Percentiles rank a stretch among this genome's conserved stretches.
Conservation (phyloP, 805 yeast genomes). For the Yarrowia sp. region DNA sequence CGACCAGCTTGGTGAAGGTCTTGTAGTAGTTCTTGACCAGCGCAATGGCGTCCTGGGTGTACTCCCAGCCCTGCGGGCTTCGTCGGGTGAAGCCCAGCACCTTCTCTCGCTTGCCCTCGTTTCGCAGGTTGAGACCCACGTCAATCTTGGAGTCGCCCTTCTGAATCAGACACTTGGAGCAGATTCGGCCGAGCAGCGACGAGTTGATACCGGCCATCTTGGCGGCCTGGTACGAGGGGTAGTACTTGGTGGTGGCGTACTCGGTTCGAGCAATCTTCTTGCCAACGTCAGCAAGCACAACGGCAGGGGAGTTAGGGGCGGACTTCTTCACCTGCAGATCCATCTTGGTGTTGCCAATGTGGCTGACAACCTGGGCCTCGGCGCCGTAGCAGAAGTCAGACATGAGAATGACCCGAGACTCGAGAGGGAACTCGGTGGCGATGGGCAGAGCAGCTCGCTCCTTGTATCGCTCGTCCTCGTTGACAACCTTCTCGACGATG, state of each 20-base stretch:
- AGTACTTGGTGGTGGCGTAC: slow-evolving; percentile 53
- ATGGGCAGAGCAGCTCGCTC: slow-evolving; percentile 76
- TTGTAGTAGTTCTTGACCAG: slow-evolving; percentile 59
- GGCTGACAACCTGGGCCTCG: slow-evolving; percentile 50
- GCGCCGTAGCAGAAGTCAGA: slow-evolving; percentile 88
- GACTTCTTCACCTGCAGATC: slow-evolving; percentile 35
- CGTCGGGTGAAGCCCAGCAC: slow-evolving; percentile 84
- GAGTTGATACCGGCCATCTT: slow-evolving; percentile 57
- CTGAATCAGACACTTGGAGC: slow-evolving; percentile 68
- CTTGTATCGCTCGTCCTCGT: slow-evolving; percentile 69
- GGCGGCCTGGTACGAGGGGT: slow-evolving; percentile 63
- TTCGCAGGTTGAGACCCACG: slow-evolving; percentile 81
- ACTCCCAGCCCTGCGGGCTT: slow-evolving; percentile 72
- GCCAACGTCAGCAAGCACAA: slow-evolving; percentile 46
- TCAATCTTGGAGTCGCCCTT: slow-evolving; percentile 54
- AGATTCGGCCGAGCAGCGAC: slow-evolving; percentile 68
- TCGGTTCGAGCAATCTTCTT: slow-evolving; percentile 58
- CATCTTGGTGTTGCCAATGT: slow-evolving; percentile 39
- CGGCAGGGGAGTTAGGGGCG: slow-evolving; percentile 52
- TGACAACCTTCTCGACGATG: slow-evolving; percentile 68
- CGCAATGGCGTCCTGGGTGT: slow-evolving; percentile 67
- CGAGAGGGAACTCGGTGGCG: slow-evolving; percentile 76
- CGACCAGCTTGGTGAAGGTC: slow-evolving; percentile 62
- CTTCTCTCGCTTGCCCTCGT: slow-evolving; percentile 73
- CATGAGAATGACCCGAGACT: slow-evolving; percentile 68